A percentile compares a stretch with the other conserved stretches of the same genome.
Conservation (phyloP, 2,329 filamentous ascomycete species). For the Plenodomus tracheiphilus region DNA sequence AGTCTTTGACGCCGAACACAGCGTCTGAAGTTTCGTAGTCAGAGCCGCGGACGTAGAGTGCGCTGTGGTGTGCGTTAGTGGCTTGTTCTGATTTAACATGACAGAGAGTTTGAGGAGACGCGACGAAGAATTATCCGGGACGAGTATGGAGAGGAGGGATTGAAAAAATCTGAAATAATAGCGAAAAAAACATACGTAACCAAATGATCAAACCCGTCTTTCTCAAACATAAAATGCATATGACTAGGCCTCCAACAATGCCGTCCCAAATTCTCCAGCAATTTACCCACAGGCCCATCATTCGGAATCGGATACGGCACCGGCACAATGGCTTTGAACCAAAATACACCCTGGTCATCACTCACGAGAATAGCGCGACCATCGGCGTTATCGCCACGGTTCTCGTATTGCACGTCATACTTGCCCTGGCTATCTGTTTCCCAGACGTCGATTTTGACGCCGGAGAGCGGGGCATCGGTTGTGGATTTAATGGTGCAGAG, state of each 20-base stretch:
- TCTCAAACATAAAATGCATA: slow-evolving; percentile 67
- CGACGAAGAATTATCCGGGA: too few relatives aligned
- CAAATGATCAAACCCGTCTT: slow-evolving; percentile 63
- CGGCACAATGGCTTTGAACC: slow-evolving; percentile 82
- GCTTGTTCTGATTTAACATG: too few relatives aligned
- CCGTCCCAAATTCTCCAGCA: slow-evolving; percentile 32
- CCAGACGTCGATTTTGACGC: slow-evolving; percentile 80
- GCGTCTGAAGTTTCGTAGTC: slow-evolving; percentile 83
- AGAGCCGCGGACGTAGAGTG: slow-evolving; percentile 75
- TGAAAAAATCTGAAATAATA: too few relatives aligned
- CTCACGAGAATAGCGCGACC: slow-evolving; percentile 72
- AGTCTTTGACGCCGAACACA: slow-evolving; percentile 85
- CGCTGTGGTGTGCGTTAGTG: slow-evolving; percentile 51
- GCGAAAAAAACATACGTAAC: slow-evolving; percentile 66
- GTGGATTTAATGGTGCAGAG: slow-evolving; percentile 73
- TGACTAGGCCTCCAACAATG: slow-evolving; percentile 45
- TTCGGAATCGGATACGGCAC: slow-evolving; percentile 85
- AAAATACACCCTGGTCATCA: slow-evolving; percentile 75
- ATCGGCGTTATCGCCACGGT: slow-evolving; percentile 63
- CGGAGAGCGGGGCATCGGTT: slow-evolving; percentile 62
- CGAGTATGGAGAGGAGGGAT: too few relatives aligned
- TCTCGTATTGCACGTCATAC: slow-evolving; percentile 79
- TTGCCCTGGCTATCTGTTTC: slow-evolving; percentile 79
- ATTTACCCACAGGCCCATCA: slow-evolving; percentile 69
- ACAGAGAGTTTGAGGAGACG: too few relatives aligned